Evolutionary conservation across 2,329 filamentous ascomycete genomes (phyloP).

Genomic region (Colletotrichum aenigma): DNA sequence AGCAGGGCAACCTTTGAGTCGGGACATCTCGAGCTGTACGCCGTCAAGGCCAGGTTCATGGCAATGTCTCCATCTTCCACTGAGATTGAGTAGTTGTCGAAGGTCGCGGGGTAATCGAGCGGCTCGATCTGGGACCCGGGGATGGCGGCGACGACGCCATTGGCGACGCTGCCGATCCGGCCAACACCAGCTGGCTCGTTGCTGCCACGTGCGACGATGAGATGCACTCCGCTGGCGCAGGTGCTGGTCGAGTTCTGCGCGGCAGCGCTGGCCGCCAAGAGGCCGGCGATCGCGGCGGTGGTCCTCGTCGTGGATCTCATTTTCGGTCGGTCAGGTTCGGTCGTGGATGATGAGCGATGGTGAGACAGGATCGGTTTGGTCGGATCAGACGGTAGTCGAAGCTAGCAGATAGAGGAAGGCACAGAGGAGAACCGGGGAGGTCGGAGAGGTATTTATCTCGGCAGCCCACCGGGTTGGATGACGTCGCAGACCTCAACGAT

Average conservation of each 20-base stretch:
- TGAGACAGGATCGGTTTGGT: background rate
- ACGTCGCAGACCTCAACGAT: background rate
- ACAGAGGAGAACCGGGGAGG: background rate
- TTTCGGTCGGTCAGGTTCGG: background rate
- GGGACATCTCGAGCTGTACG: slow-evolving; percentile 39
- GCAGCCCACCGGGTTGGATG: background rate
- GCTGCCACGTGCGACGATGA: slow-evolving; percentile 44
- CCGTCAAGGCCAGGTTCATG: slow-evolving; percentile 32
- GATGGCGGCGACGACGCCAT: slow-evolving; percentile 34
- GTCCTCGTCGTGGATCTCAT: slow-evolving; percentile 1
- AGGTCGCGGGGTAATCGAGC: slow-evolving; percentile 42
- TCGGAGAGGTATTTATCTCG: slow-evolving; percentile 4
- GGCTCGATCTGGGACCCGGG: slow-evolving; percentile 36
- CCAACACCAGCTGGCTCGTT: slow-evolving; percentile 37
- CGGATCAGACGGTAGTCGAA: background rate
- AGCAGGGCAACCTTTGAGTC: slow-evolving; percentile 43
- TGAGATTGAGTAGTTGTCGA: slow-evolving; percentile 36
- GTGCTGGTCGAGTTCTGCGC: slow-evolving; percentile 23
- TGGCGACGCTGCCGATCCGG: slow-evolving; percentile 34
- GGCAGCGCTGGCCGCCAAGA: slow-evolving; percentile 26
- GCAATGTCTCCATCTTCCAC: slow-evolving; percentile 35
- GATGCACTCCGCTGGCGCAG: slow-evolving; percentile 41
- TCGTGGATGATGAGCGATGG: background rate
- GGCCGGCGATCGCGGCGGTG: slow-evolving; percentile 21
- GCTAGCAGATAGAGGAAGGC: background rate